Conservation (phyloP, 441 rosid species). For the Jatropha multifida region DNA sequence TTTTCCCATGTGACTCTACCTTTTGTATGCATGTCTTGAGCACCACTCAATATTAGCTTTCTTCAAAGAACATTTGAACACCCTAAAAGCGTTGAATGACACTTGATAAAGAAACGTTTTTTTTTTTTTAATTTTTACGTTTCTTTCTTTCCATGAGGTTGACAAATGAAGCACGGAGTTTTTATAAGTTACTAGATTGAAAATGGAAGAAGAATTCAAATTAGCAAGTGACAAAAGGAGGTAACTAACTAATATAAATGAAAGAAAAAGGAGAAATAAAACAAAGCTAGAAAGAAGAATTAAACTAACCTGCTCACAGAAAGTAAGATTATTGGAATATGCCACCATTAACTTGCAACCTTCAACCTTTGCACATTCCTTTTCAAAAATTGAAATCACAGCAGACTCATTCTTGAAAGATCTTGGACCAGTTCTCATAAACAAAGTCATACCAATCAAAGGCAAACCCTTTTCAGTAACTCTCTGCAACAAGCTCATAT, state of each 20-base stretch:
- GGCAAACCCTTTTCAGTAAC: slow-evolving; percentile 13
- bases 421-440: slow-evolving; percentile 66
- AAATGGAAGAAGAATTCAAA: no score
- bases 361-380: slow-evolving; percentile 49
- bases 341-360: slow-evolving; percentile 62
- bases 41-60: not conserved
- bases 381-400: slow-evolving; percentile 41
- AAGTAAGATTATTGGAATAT: slow-evolving; percentile 49
- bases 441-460: slow-evolving; percentile 50
- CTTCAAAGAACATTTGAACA: not conserved
- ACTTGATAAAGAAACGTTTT: no score
- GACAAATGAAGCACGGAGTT: no score
- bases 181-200: no score
- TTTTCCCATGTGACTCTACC: not conserved
- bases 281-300: not conserved
- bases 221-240: no score
- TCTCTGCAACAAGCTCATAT: slow-evolving; percentile 30
- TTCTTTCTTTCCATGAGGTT: no score
- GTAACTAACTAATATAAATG: not conserved
- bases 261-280: not conserved
- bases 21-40: not conserved
- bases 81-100: not conserved
- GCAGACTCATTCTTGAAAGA: slow-evolving; percentile 59
- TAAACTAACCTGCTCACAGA: slow-evolving; percentile 61
- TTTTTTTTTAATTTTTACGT: no score